These are phyloP conservation scores for Podaxis pistillaris DNA, from an alignment of 768 basidiomycete species.

Conservation along the genomic window DNA sequence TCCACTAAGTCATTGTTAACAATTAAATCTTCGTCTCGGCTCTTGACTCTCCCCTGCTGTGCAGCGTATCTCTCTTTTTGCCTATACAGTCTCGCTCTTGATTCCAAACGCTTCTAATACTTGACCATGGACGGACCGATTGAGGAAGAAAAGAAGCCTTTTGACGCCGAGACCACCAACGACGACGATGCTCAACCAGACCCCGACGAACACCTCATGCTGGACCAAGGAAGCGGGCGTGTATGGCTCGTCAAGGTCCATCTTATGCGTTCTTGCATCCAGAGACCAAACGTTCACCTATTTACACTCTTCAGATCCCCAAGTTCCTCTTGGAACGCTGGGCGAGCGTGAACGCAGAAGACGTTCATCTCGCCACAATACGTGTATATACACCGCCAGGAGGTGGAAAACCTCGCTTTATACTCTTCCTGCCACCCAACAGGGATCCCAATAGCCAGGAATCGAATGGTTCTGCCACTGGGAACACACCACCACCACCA, in stretches of 20 bases:
- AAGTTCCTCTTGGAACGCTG: constrained; percentile 85
- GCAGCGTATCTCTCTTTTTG: not conserved
- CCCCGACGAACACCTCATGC: constrained; percentile 80
- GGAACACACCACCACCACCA: constrained; percentile 17
- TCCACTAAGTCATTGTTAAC: not conserved
- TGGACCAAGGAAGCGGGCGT: constrained; percentile 69
- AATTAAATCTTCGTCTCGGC: not conserved
- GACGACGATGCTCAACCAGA: constrained; percentile 73
- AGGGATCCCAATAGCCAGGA: constrained; percentile 35
- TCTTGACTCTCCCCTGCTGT: not conserved
- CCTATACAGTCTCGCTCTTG: not conserved
- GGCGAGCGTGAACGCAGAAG: constrained; percentile 71
- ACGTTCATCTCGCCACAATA: constrained; percentile 80
- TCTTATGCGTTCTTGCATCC: constrained; percentile 12
- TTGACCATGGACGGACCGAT: constrained; percentile 20
- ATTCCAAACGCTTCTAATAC: not conserved
- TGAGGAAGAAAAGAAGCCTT: constrained; percentile 74
- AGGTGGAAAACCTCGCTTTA: constrained; percentile 55
- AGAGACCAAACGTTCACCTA: constrained; percentile 7
- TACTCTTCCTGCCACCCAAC: constrained; percentile 65
- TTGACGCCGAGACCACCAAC: constrained; percentile 50
- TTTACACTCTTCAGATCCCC: constrained; percentile 57
- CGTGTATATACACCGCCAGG: constrained; percentile 64
- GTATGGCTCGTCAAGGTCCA: constrained; percentile 87
- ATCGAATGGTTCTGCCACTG: not conserved